Evolutionary conservation across 176 grass and related monocot genomes (phyloP).

Genomic region (Saccharum spontaneum): DNA sequence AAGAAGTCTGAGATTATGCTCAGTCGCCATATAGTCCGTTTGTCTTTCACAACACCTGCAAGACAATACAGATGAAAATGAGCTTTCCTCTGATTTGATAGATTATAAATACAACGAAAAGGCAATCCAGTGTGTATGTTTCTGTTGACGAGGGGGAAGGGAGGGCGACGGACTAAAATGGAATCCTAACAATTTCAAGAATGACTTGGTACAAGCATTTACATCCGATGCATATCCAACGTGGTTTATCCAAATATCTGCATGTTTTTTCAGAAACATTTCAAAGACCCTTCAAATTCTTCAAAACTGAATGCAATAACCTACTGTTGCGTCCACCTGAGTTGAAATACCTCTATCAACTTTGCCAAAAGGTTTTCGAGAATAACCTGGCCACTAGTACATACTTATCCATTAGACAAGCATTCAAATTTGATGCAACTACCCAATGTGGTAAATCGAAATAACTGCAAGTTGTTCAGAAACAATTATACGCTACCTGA

Average conservation of each 20-base stretch:
- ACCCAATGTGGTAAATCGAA: background rate
- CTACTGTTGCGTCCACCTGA: background rate
- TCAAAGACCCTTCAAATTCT: background rate
- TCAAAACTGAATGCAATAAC: background rate
- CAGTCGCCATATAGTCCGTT: conserved; percentile 80
- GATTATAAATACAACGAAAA: background rate
- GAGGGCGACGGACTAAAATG: background rate
- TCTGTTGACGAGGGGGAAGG: background rate
- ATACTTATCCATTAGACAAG: background rate
- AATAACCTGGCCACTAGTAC: background rate
- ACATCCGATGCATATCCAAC: background rate
- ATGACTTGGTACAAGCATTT: background rate
- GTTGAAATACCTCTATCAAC: background rate
- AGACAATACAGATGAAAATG: conserved; percentile 12
- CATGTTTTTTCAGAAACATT: background rate
- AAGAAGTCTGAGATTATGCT: conserved; percentile 98
- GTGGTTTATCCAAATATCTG: background rate
- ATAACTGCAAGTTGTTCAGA: background rate
- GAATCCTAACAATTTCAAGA: conserved; percentile 18
- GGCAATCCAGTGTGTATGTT: background rate
- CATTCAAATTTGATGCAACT: background rate
- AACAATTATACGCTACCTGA: background rate
- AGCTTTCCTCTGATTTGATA: conserved; percentile 7
- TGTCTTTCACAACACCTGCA: conserved; percentile 91
- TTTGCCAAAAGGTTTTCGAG: background rate